Evolutionary conservation across 2,329 filamentous ascomycete species (phyloP).

Genomic region (Colletotrichum lentis): DNA sequence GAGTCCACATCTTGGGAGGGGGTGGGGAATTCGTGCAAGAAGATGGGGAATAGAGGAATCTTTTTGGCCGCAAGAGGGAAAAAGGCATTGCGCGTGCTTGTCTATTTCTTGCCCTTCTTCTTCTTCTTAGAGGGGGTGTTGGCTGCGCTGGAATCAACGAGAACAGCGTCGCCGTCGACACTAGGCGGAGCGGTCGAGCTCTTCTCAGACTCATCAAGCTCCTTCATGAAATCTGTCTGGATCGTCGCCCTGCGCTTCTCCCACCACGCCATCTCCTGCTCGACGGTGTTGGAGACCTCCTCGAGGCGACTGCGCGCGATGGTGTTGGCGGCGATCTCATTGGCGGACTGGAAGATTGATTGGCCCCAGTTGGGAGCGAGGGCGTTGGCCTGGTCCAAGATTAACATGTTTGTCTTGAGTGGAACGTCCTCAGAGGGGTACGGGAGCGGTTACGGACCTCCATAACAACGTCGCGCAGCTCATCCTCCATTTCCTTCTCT

Average conservation of each 20-base stretch:
- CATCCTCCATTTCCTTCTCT: slow-evolving; percentile 97
- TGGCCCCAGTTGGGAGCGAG: slow-evolving; percentile 90
- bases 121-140: slow-evolving; percentile 64
- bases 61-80: slow-evolving; percentile 5
- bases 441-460: slow-evolving; percentile 67
- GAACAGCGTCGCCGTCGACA: slow-evolving; percentile 79
- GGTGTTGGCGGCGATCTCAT: slow-evolving; percentile 91
- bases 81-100: neutral
- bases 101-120: slow-evolving; percentile 72
- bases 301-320: slow-evolving; percentile 77
- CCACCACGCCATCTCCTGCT: slow-evolving; percentile 90
- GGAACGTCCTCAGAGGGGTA: neutral
- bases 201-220: slow-evolving; percentile 73
- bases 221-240: slow-evolving; percentile 81
- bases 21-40: neutral
- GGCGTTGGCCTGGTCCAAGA: slow-evolving; percentile 77
- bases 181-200: slow-evolving; percentile 55
- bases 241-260: slow-evolving; percentile 80
- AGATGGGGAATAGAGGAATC: neutral
- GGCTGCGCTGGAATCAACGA: slow-evolving; percentile 70
- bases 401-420: slow-evolving; percentile 2
- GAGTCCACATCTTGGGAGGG: neutral
- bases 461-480: slow-evolving; percentile 90
- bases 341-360: slow-evolving; percentile 95
- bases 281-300: slow-evolving; percentile 75